Evolutionary conservation across 2,329 filamentous ascomycete genomes (phyloP), one percentile per base, ranked within the genome.

Genomic region (Penicillium sp.): DNA sequence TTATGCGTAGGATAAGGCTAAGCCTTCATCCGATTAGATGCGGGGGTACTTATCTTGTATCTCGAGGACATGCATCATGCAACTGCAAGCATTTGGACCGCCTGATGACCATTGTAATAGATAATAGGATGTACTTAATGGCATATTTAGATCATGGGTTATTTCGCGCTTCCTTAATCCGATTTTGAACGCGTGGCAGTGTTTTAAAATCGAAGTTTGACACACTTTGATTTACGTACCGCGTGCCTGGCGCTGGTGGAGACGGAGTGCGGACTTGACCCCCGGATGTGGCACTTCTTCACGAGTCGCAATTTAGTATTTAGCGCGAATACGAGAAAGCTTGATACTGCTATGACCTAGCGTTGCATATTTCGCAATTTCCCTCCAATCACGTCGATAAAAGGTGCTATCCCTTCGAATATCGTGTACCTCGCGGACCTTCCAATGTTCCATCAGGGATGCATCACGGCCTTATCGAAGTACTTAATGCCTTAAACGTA

Each of bases 91-190:
- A 21, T 14, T 10, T 10, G 5, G 19, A 42, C 8, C 39, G 39
- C 39, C 39, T 23, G 3, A 42, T 11, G n/a, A 13, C 7, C 19
- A 42, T 42, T 10, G 3, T 9, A 13, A 13, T 3, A 13, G 1
- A 23, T 23, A 14, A 23, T 1, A 42, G 19, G 10, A 13, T 2
- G 10, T 23, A 7, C 0, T 7, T 1, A 42, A 14, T 42, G 10
- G 1, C 4, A 14, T 3, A 7, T 42, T 23, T 42, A 13, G 19
- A 3, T 21, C n/a, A 11, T 3, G n/a, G 23, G 11, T 23, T 11
- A 2, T 3, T 0, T 5, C 4, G 5, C 6, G 3, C 9, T 4
- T 13, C 5, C 10, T 11, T 3, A 6, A 14, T 14, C 4, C 4
- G 39, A 42, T 11, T 21, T 39, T 42, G 37, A 42, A 42, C 39